These are phyloP conservation scores for Selenicereus undatus DNA, from an alignment of 148 eudicot genomes.

Conservation along the genomic window DNA sequence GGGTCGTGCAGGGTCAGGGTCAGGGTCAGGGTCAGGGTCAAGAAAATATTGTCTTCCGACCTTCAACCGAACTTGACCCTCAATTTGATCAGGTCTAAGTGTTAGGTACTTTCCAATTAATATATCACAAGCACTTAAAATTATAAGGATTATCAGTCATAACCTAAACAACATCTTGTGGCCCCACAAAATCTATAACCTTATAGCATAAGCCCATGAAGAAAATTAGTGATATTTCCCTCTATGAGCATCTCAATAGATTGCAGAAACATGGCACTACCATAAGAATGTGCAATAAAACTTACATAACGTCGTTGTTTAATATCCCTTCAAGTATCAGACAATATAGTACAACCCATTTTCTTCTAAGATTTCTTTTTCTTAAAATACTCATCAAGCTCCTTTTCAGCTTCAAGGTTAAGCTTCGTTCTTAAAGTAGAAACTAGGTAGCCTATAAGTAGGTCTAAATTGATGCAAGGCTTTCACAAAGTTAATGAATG, in stretches of 20 bases:
- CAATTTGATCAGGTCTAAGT: too few species aligned
- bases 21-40: too few species aligned
- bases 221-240: neutral
- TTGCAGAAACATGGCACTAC: neutral
- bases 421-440: neutral
- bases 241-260: neutral
- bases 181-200: neutral
- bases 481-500: neutral
- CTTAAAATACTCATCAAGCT: neutral
- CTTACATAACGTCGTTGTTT: neutral
- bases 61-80: too few species aligned
- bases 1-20: too few species aligned
- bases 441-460: neutral
- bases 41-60: too few species aligned
- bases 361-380: neutral
- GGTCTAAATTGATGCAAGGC: neutral
- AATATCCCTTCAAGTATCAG: neutral
- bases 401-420: neutral
- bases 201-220: neutral
- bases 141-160: too few species aligned
- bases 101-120: too few species aligned
- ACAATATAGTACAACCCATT: neutral
- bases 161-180: too few species aligned
- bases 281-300: neutral
- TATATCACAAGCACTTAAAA: too few species aligned